phyloP scores from a whole-genome alignment of 495 filamentous ascomycete species.

The Neurospora sp. region DNA sequence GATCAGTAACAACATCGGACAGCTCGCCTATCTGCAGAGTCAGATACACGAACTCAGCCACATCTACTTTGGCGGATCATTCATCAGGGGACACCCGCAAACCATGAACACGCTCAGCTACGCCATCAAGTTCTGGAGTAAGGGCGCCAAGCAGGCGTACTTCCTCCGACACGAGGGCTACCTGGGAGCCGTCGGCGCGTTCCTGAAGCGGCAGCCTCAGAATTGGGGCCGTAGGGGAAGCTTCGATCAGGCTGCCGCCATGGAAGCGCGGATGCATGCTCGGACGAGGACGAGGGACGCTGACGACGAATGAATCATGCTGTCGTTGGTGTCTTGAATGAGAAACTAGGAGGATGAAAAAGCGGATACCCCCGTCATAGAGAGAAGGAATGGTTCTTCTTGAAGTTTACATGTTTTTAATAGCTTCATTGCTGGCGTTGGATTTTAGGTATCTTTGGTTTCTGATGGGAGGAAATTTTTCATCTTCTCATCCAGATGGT shows the following conservation, averaged over 20 bases:
- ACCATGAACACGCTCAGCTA: constrained; percentile 96
- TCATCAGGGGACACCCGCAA: constrained; percentile 91
- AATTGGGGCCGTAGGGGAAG: constrained; percentile 89
- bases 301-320: not conserved
- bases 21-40: constrained; percentile 91
- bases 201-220: constrained; percentile 76
- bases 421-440: not conserved
- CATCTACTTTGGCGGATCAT: constrained; percentile 96
- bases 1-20: constrained; percentile 89
- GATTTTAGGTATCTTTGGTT: not conserved
- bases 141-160: constrained; percentile 88
- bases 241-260: constrained; percentile 31
- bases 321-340: not conserved
- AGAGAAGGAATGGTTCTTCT: not conserved
- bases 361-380: not conserved
- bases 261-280: constrained; percentile 6
- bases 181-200: constrained; percentile 91
- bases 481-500: not conserved
- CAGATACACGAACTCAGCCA: constrained; percentile 82
- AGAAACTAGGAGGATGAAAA: not conserved
- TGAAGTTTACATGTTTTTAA: not conserved
- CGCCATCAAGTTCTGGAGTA: constrained; percentile 95
- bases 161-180: constrained; percentile 95
- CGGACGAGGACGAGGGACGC: not conserved
- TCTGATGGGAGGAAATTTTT: not conserved